Conservation (phyloP, 2,329 filamentous ascomycete genomes). For the Pseudogymnoascus sp. region DNA sequence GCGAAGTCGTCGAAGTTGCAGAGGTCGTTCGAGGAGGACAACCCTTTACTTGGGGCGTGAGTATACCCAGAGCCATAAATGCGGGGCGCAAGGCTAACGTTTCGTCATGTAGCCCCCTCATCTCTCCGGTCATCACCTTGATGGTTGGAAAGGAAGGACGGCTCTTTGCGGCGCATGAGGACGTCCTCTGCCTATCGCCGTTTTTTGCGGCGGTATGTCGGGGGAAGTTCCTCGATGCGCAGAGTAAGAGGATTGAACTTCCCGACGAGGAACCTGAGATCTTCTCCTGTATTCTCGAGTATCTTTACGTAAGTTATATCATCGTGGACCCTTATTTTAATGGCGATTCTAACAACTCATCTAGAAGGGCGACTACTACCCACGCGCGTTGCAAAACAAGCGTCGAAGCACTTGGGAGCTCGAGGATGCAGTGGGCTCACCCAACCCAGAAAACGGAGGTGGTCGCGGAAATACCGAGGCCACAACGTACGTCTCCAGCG, state of each 20-base stretch:
- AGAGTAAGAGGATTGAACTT: conserved; percentile 70
- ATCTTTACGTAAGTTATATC: conserved; percentile 55
- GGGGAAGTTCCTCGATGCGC: conserved; percentile 64
- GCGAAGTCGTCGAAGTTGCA: conserved; percentile 79
- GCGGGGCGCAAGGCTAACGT: conserved; percentile 14
- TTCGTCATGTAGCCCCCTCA: conserved; percentile 22
- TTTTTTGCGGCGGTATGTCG: conserved; percentile 70
- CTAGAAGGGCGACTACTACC: conserved; percentile 82
- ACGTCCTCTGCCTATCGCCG: conserved; percentile 77
- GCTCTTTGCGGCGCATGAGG: conserved; percentile 91
- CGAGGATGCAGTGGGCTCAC: conserved; percentile 58
- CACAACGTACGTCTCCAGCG: conserved; percentile 68
- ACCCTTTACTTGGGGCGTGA: conserved; percentile 40
- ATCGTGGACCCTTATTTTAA: not conserved
- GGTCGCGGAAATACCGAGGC: conserved; percentile 58
- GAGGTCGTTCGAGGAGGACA: conserved; percentile 62
- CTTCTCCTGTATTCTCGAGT: conserved; percentile 90
- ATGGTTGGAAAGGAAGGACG: conserved; percentile 77
- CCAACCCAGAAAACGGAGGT: conserved; percentile 43
- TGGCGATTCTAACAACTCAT: not conserved
- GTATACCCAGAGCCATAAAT: conserved; percentile 18
- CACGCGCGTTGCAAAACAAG: conserved; percentile 80
- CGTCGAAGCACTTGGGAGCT: conserved; percentile 82
- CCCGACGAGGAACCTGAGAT: conserved; percentile 78
- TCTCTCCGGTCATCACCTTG: conserved; percentile 75